Conservation (phyloP, 768 basidiomycete genomes). For the Mycena kentingensis region DNA sequence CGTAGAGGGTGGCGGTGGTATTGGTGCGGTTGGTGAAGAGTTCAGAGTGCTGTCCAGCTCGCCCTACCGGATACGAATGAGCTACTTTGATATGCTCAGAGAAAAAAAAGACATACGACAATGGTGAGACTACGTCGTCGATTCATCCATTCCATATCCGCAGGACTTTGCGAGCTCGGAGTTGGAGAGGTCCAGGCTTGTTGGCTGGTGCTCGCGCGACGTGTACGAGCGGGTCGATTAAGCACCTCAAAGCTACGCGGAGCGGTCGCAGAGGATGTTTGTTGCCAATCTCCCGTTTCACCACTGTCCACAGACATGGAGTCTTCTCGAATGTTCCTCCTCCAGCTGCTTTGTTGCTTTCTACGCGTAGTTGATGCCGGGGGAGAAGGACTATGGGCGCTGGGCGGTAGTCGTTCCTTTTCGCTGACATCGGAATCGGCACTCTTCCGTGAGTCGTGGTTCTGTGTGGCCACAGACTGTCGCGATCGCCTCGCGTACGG, state of each 20-base stretch:
- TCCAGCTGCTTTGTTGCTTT: conserved; percentile 45
- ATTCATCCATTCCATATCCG: conserved; percentile 79
- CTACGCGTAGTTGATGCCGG: conserved; percentile 45
- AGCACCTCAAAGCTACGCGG: conserved; percentile 54
- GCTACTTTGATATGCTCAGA: conserved; percentile 16
- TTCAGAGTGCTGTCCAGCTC: conserved; percentile 72
- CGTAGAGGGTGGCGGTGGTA: conserved; percentile 48
- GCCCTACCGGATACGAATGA: conserved; percentile 44
- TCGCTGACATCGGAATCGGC: conserved; percentile 30
- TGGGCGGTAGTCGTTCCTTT: conserved; percentile 35
- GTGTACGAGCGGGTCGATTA: conserved; percentile 45
- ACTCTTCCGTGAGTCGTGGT: conserved; percentile 20
- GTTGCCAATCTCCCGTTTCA: conserved; percentile 24
- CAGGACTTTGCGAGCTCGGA: conserved; percentile 46
- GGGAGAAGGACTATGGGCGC: conserved; percentile 42
- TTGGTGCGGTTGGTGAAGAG: conserved; percentile 52
- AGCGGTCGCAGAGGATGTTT: conserved; percentile 40
- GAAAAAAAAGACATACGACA: conserved; percentile 51
- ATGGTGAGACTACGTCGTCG: conserved; percentile 70
- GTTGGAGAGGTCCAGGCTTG: conserved; percentile 24
- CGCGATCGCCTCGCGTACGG: conserved; percentile 16
- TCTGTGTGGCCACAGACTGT: conserved; percentile 17
- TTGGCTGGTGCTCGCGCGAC: conserved; percentile 37
- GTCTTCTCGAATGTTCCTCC: conserved; percentile 47
- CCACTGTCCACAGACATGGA: conserved; percentile 46